Conservation (phyloP, 345 rosid species). For the Eucalyptus curtisii region DNA sequence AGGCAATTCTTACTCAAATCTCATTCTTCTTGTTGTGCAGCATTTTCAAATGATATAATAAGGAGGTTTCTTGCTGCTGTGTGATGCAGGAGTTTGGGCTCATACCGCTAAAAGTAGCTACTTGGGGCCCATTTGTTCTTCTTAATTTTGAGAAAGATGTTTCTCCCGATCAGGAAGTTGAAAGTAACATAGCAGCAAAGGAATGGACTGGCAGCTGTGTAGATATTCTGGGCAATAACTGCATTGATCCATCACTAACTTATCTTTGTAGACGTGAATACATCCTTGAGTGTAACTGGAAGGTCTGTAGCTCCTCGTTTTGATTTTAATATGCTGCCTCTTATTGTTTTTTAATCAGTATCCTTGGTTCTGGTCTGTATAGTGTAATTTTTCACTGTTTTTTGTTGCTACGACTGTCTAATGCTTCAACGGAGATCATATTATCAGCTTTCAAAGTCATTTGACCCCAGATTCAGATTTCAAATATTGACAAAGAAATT, state of each 20-base stretch:
- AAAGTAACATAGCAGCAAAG: conserved; percentile 14
- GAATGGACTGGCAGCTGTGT: conserved; percentile 85
- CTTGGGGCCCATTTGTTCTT: conserved; percentile 91
- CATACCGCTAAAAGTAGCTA: conserved; percentile 45
- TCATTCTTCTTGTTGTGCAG: not conserved
- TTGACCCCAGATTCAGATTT: not conserved
- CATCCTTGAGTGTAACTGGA: conserved; percentile 78
- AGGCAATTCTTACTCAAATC: conserved; percentile 1
- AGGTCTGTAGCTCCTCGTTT: conserved; percentile 21
- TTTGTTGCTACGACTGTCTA: not conserved
- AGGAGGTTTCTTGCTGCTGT: not conserved
- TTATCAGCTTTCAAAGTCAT: not conserved
- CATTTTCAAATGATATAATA: not conserved
- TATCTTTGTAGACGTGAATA: conserved; percentile 71
- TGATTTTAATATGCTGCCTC: not conserved
- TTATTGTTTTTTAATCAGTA: not conserved
- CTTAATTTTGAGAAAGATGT: conserved; percentile 33
- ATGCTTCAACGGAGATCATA: not conserved
- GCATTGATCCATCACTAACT: conserved; percentile 51
- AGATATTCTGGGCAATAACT: conserved; percentile 33
- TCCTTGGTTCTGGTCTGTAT: not conserved
- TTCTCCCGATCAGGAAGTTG: conserved; percentile 8
- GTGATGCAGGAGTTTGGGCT: conserved; percentile 75
- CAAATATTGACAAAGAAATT: not conserved
- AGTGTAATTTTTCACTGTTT: not conserved